Base-by-base conservation (phyloP, 2,329 filamentous ascomycete species). In the Tolypocladium sp. region DNA sequence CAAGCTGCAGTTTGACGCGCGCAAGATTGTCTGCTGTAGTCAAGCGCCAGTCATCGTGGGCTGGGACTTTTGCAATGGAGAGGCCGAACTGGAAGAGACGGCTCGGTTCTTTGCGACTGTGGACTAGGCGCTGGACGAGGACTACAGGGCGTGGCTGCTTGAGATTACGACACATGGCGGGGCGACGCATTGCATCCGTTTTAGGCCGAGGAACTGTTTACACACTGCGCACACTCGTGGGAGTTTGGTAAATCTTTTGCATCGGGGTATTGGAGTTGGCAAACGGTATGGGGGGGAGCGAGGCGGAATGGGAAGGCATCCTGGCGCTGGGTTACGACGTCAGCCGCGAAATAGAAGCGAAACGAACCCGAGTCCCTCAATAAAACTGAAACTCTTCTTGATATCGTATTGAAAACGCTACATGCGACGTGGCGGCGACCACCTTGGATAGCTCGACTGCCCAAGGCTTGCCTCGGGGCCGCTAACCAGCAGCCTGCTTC, bases 11-110 rank as follows among this genome's bases (percentile, higher is more conserved):
- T 99, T 97, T 66, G 94, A 99, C 70, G 90, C 92, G 1, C 84
- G 92, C 27, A 87, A 92, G 66, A 95, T 99, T 65, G 89, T 99
- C 58, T 97, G 92, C 76, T 97, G 93, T 71, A 94, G 90, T 63
- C 92, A 97, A 72, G 91, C 94, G 59, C 87, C 87, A 44, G 86
- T 89, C 20, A 97, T 99, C 68, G 91, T 97, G 0, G 94, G 92
- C 0, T 99, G 94, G 94, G 94, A 99, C 73, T 99, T 97, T 79
- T 94, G 92, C 60, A 91, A 92, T 65, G 88, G 85, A 5, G 92
- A 99, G 64, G 74, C 82, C 58, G 89, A 95, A 65, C 82, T 97
- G 57, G 84, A 91, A 58, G 87, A 90, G 69, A 90, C 88, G 8
- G 85, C 86, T 63, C 82, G 83, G 41, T 95, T 96, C 69, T 96